These are phyloP conservation scores for Epicoccum sorghinum DNA, from an alignment of 2,329 filamentous ascomycete genomes.

Conservation along the genomic window DNA sequence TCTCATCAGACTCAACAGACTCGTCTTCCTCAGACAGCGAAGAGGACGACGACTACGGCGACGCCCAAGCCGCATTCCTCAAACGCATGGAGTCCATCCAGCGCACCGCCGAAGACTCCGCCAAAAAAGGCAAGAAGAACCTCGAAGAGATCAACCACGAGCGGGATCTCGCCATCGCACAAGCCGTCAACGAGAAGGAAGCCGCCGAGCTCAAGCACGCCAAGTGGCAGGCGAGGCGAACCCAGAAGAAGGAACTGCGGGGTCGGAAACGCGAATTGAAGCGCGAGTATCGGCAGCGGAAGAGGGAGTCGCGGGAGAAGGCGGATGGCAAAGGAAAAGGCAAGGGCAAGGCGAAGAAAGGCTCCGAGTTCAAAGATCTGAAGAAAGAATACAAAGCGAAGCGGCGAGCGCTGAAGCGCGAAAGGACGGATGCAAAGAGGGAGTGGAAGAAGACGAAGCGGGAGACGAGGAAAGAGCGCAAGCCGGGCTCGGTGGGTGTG, in stretches of 20 bases:
- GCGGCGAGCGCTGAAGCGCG: constrained; percentile 27
- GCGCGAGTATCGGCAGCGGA: constrained; percentile 22
- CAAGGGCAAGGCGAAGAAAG: constrained; percentile 31
- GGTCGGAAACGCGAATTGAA: constrained; percentile 22
- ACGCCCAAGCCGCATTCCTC: constrained; percentile 16
- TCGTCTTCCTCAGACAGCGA: constrained; percentile 22
- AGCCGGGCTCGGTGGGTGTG: not conserved
- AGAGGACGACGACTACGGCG: constrained; percentile 19
- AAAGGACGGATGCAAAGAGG: constrained; percentile 18
- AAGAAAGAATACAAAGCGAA: constrained; percentile 32
- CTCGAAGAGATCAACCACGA: constrained; percentile 28
- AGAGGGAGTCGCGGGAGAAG: constrained; percentile 27
- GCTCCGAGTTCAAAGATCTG: constrained; percentile 27
- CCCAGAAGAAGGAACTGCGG: constrained; percentile 15
- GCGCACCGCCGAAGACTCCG: constrained; percentile 19
- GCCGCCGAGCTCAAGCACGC: constrained; percentile 26
- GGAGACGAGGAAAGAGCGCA: not conserved
- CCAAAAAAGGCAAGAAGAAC: constrained; percentile 33
- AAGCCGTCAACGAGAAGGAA: constrained; percentile 28
- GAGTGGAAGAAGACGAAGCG: constrained; percentile 25
- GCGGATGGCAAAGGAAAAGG: constrained; percentile 21
- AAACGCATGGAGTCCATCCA: constrained; percentile 34
- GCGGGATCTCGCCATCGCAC: constrained; percentile 33
- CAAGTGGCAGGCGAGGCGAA: constrained; percentile 25
- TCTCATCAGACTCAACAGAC: constrained; percentile 31